A percentile compares a stretch with the other conserved stretches of the same genome.
Conservation (phyloP, 257 asterid genomes). For the Marsdenia floribunda region DNA sequence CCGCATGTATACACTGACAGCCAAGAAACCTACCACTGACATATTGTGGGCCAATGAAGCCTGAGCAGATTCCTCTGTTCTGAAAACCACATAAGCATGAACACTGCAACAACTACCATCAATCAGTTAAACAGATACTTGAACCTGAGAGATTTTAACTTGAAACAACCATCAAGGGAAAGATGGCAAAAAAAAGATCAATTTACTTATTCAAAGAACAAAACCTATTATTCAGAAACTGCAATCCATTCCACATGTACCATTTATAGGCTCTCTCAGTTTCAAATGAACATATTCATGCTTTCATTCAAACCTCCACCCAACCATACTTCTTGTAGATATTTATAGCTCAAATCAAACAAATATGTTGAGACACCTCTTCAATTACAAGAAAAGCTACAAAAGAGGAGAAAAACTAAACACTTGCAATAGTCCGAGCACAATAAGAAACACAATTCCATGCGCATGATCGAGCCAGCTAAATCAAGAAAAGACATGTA, state of each 20-base stretch:
- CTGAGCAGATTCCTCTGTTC: constrained; percentile 80
- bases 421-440: background rate
- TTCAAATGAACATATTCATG: background rate
- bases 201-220: no score
- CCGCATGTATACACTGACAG: background rate
- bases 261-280: background rate
- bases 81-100: constrained; percentile 83
- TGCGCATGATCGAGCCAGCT: background rate
- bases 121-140: background rate
- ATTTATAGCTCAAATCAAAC: background rate
- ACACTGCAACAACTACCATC: constrained; percentile 49
- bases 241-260: background rate
- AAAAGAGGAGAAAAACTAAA: background rate
- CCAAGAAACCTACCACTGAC: constrained; percentile 65
- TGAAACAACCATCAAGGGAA: background rate
- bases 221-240: background rate
- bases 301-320: background rate
- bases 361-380: background rate
- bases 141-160: background rate
- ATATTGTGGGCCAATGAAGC: constrained; percentile 80
- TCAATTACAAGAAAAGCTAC: background rate
- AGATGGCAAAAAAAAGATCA: no score
- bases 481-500: background rate
- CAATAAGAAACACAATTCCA: background rate
- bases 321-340: background rate